Evolutionary conservation across 257 asterid species (phyloP), one percentile per base, ranked within the genome.

Genomic region (Nicotiana attenuata): DNA sequence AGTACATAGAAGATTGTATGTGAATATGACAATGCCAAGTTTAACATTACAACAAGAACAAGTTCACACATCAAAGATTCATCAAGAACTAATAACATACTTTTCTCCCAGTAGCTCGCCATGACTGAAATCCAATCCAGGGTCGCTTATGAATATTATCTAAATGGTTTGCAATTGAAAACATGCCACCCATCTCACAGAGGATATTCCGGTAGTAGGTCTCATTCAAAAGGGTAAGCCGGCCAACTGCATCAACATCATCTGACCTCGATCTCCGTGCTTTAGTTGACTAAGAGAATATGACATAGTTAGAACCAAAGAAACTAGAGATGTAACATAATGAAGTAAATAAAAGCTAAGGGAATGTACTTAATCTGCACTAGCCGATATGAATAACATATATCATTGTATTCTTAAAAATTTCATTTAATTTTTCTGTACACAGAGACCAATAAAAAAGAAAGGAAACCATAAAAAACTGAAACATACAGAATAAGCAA

Each of bases 51-150:
- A 24, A 75, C 63, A 75, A 47, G 41, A 50, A 73, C 41, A 22
- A 24, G 1, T 50, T 50, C 80, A 50, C 63, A 26, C 24, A 4
- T 26, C 10, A 26, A 41, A 26, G 80, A 75, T 50, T 65, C 76
- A 80, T 50, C 45, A 73, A 76, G 67, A 81, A 76, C 63, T 22
- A 26, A 22, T 53, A 76, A 76, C 86, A 35, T 78, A 93, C 99
- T 94, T 90, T 90, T 88, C 97, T 92, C 81, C 94, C 99, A 86
- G 97, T 84, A 80, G 98, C 93, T 71, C 90, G 96, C 99, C 99
- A 96, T 81, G 99, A 96, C 91, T 96, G 99, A 91, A 96, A 96
- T 87, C 99, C 99, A 75, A 96, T 91, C 99, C 99, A 96, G 76
- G 99, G 98, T 77, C 95, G 89, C 89, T 91, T 94, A 87, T 96